Evolutionary conservation across 2,329 filamentous ascomycete genomes (phyloP).

Genomic region (Exophiala alcalophila): DNA sequence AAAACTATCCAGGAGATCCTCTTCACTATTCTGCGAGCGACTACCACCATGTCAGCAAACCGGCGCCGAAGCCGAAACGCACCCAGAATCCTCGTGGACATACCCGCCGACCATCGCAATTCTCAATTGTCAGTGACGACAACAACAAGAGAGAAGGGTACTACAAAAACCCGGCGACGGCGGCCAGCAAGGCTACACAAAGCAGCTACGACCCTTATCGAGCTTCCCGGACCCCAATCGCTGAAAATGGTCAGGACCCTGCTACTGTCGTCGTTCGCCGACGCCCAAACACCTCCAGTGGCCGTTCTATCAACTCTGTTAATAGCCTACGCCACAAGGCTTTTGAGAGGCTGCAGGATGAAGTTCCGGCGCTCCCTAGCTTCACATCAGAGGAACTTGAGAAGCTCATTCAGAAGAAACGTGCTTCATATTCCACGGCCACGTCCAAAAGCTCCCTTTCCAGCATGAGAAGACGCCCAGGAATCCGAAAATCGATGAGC

Average conservation of each 20-base stretch:
- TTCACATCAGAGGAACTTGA: constrained; percentile 26
- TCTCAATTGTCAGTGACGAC: constrained; percentile 56
- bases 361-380: constrained; percentile 22
- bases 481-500: constrained; percentile 47
- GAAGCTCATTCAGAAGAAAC: constrained; percentile 23
- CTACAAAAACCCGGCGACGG: constrained; percentile 46
- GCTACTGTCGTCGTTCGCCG: constrained; percentile 69
- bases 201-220: constrained; percentile 83
- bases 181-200: constrained; percentile 42
- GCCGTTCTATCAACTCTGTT: constrained; percentile 35
- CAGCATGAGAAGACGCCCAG: constrained; percentile 43
- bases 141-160: constrained; percentile 50
- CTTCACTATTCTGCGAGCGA: constrained; percentile 86
- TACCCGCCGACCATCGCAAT: constrained; percentile 52
- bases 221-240: constrained; percentile 58
- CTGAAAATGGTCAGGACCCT: constrained; percentile 54
- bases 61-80: constrained; percentile 35
- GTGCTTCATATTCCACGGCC: constrained; percentile 26
- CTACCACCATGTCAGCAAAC: constrained; percentile 70
- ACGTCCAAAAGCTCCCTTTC: constrained; percentile 49
- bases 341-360: constrained; percentile 13
- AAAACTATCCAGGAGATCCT: constrained; percentile 75
- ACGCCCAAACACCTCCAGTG: constrained; percentile 36
- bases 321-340: constrained; percentile 19
- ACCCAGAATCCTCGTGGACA: constrained; percentile 31